Evolutionary conservation across 768 basidiomycete genomes (phyloP), one percentile per base, ranked within the genome.

Genomic region (Pleurotus salmoneostramineus): DNA sequence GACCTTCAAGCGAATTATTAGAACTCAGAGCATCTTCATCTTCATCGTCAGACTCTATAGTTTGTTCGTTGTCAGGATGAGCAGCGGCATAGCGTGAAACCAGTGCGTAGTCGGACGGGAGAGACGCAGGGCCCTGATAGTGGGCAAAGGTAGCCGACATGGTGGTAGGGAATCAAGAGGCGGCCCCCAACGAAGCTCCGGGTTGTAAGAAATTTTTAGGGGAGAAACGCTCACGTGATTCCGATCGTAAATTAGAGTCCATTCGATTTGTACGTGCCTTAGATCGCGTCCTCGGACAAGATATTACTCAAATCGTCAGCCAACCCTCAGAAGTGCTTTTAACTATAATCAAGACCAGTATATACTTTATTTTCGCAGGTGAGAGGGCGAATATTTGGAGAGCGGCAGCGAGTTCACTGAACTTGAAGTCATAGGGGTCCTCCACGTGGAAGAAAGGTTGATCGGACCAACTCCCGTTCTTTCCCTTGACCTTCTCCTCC

Each of bases 21-120:
- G 52, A 55, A 60, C 56, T 63, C 64, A 31, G 56, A 44, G 31
- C 35, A 27, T 31, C 14, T 31, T 60, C 46, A 36, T 61, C 56
- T 33, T 65, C 66, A 31, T 61, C 60, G 6, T 67, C 67, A 21
- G 58, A 17, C 7, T 61, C 63, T 36, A 54, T 54, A 21, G 60
- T 51, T 14, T 64, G 60, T 44, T 59, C 56, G 31, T 37, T 50
- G 17, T 56, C 34, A 27, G 58, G 47, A 34, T 68, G 66, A 45
- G 68, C 59, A 15, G 72, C 72, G 4, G 77, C 75, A 63, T 76
- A 82, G 6, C 77, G 77, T 32, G 84, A 82, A 7, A 89, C 70
- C 36, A 87, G 73, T 5, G 83, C 85, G 61, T 87, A 85, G 71
- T 88, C 87, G 2, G 87, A 82, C 10, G 83, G 83, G 15, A 88